Evolutionary conservation across 129 eudicot genomes (phyloP), one percentile per base, ranked within the genome.

Genomic region (Saposhnikovia divaricata): DNA sequence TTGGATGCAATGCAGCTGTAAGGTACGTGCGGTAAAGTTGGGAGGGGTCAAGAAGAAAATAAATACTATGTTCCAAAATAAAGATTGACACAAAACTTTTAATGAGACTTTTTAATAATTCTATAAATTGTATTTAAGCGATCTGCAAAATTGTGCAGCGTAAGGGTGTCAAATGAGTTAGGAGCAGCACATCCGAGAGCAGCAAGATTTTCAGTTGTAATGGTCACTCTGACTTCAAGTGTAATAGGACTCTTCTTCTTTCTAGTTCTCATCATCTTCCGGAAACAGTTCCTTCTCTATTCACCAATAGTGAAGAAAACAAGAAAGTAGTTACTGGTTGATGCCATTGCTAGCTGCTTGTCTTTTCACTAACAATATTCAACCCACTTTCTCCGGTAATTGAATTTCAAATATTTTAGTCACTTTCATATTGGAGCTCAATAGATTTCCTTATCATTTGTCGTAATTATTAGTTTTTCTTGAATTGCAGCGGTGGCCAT

Each of bases 401-500:
- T 15, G 16, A 46, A 40, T 73, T 39, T 31, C 11, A 14, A 66
- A 66, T 13, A 8, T 31, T 13, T 66, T 65, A 65, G 72, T 59
- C 68, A 66, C 19, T 63, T 63, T n/a, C 3, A 9, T 61, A 27
- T 27, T 66, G 9, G 21, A 57, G 2, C 39, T 23, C 66, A 57
- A 57, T 23, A n/a, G 25, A 7, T 31, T 66, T 38, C 23, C 16
- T 18, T 34, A 13, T 18, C 2, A 70, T 13, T 16, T 31, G n/a
- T 11, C 6, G 46, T 40, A 38, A 25, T 6, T 45, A 10, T 14
- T 0, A 45, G 5, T 45, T 27, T 21, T n/a, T 46, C 13, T 74
- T 74, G 9, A 28, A 59, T 61, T 82, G 76, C 75, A 88, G 94
- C 94, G 63, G 97, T 91, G 77, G 97, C 92, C 27, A 88, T 91